Conservation (phyloP, 2,329 filamentous ascomycete species). For the Knufia petricola region DNA sequence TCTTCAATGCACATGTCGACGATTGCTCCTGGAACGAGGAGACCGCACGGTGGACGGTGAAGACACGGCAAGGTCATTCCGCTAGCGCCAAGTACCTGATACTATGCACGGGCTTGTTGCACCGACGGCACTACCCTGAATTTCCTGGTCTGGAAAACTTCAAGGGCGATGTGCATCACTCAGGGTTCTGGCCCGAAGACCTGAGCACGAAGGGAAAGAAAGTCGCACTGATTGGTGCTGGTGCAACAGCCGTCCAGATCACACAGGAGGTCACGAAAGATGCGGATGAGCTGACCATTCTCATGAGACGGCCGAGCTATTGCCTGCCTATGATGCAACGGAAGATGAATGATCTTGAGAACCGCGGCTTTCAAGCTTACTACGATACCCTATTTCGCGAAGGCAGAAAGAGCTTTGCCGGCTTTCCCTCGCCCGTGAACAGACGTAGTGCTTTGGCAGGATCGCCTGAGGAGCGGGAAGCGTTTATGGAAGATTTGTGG, state of each 20-base stretch:
- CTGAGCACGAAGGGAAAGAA: constrained; percentile 49
- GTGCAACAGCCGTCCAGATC: constrained; percentile 55
- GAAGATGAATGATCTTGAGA: constrained; percentile 38
- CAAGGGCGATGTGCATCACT: constrained; percentile 51
- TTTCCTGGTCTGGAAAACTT: constrained; percentile 51
- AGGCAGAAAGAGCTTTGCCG: constrained; percentile 45
- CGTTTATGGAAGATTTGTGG: constrained; percentile 42
- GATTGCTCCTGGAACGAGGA: constrained; percentile 29
- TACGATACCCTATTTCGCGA: constrained; percentile 45
- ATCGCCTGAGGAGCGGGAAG: constrained; percentile 28
- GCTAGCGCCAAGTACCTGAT: constrained; percentile 18
- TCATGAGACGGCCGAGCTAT: constrained; percentile 58
- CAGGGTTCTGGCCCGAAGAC: constrained; percentile 50
- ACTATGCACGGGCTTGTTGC: constrained; percentile 28
- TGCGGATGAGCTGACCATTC: constrained; percentile 40
- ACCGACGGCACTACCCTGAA: constrained; percentile 47
- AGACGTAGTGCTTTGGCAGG: constrained; percentile 31
- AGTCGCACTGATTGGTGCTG: constrained; percentile 56
- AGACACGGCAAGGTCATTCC: constrained; percentile 27
- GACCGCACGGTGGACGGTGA: constrained; percentile 31
- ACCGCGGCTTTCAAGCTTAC: constrained; percentile 41
- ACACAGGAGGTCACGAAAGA: constrained; percentile 50
- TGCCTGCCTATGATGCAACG: constrained; percentile 52
- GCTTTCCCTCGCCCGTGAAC: constrained; percentile 48
- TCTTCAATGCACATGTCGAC: constrained; percentile 28